Conservation (phyloP, 768 basidiomycete species). For the Rhodosporidiobolus sp. region DNA sequence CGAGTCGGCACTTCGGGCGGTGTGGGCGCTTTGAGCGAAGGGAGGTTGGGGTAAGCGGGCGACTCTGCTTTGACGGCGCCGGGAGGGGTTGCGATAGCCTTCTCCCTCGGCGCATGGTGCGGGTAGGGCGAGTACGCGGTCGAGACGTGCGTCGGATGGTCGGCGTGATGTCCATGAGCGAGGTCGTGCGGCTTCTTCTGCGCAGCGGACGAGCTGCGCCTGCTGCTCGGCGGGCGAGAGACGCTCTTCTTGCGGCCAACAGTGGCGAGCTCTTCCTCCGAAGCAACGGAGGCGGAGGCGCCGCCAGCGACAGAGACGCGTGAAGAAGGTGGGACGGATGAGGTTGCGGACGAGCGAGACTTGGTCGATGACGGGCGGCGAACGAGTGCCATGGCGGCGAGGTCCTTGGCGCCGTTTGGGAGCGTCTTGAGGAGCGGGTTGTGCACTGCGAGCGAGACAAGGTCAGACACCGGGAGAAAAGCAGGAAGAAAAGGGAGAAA, state of each 20-base stretch:
- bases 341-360: slow-evolving; percentile 13
- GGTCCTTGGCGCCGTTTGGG: slow-evolving; percentile 12
- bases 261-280: slow-evolving; percentile 21
- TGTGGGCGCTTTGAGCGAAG: background rate
- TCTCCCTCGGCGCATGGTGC: slow-evolving; percentile 8
- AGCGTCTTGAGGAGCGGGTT: slow-evolving; percentile 14
- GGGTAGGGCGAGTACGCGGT: slow-evolving; percentile 22
- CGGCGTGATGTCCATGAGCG: slow-evolving; percentile 26
- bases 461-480: background rate
- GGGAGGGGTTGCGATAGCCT: background rate
- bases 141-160: slow-evolving; percentile 27
- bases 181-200: slow-evolving; percentile 33
- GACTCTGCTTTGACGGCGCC: background rate
- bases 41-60: background rate
- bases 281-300: background rate
- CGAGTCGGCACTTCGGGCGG: background rate
- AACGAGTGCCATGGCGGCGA: slow-evolving; percentile 9
- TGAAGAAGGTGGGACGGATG: background rate
- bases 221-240: slow-evolving; percentile 9
- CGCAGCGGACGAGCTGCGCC: slow-evolving; percentile 5
- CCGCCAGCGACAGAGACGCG: background rate
- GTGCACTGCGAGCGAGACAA: background rate
- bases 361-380: slow-evolving; percentile 11
- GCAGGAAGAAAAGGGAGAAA: background rate
- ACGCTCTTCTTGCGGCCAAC: slow-evolving; percentile 34